These are phyloP conservation scores for Lonicera japonica DNA, from an alignment of 129 eudicot species.

Conservation along the genomic window DNA sequence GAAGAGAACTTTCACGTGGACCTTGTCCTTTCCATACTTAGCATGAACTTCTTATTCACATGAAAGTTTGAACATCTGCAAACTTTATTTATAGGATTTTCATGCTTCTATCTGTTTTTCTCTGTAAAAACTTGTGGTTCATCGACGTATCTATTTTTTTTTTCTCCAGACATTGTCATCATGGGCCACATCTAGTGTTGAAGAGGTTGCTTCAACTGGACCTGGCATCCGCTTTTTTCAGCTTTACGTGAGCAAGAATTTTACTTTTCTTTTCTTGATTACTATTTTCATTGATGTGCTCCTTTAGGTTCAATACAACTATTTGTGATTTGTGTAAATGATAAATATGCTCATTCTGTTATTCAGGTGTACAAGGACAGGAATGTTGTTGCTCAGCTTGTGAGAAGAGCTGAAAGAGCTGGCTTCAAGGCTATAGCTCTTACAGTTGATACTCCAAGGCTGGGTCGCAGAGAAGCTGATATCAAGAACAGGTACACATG, in stretches of 20 bases:
- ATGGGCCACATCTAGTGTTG: slow-evolving; percentile 94
- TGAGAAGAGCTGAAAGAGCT: slow-evolving; percentile 86
- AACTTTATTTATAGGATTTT: too few relatives aligned
- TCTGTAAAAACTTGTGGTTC: too few relatives aligned
- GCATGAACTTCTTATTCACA: too few relatives aligned
- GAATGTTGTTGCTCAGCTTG: slow-evolving; percentile 80
- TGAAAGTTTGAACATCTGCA: too few relatives aligned
- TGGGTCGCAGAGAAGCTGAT: slow-evolving; percentile 95
- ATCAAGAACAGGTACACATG: slow-evolving; percentile 74
- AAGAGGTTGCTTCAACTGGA: slow-evolving; percentile 97
- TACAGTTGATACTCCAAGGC: slow-evolving; percentile 92
- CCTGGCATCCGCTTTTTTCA: slow-evolving; percentile 96
- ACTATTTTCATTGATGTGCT: not conserved
- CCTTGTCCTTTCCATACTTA: too few relatives aligned
- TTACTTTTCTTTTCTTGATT: not conserved
- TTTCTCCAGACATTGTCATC: slow-evolving; percentile 70
- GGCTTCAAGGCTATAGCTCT: slow-evolving; percentile 96
- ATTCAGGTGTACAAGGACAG: slow-evolving; percentile 88
- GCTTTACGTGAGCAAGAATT: slow-evolving; percentile 66
- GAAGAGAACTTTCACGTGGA: too few relatives aligned
- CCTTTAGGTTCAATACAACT: not conserved
- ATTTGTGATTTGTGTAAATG: not conserved
- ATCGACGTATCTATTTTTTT: not conserved
- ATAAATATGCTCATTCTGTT: not conserved
- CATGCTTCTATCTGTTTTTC: too few relatives aligned